Evolutionary conservation across 1,139 yeast species (phyloP), one percentile per base, ranked within the genome.

Genomic region (Pneumocystis wakefieldiae): DNA sequence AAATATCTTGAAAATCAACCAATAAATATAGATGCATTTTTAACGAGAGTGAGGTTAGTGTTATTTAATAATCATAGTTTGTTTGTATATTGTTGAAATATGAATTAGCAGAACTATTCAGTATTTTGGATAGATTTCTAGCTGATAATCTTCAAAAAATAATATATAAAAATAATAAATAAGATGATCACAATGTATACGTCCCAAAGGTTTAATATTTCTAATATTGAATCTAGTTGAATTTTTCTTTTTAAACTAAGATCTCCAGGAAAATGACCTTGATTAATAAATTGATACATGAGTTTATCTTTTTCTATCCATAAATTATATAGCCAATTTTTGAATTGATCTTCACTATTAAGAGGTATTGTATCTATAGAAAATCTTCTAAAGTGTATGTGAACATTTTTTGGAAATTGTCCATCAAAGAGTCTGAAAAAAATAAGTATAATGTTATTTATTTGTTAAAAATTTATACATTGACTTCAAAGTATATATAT

Each of bases 221-320:
- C 68, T 4, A 55, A n/a, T 12, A 3, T 48, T 8, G 48, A 35
- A 37, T 38, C 32, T 37, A 66, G 29, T 24, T 62, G 57, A 12
- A 64, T 65, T 29, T 66, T 66, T 12, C 65, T 64, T 59, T 66
- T 64, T 35, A 67, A 62, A n/a, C 24, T 65, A 15, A 62, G 65
- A 42, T 65, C 67, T 37, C 73, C 73, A 2, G 72, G 74, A 68
- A 87, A 85, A 2, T 76, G 71, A 2, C 95, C 95, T 2, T 77
- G 75, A 38, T 75, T 71, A 70, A 83, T 85, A 70, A 81, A 87
- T 42, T 74, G 71, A 15, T 80, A 83, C 82, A 92, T 77, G 64
- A 85, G 73, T 60, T 73, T 74, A 73, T 92, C 97, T 73, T 92
- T 92, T 67, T 83, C 85, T 59, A 76, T 72, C 97, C 97, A 92